These are phyloP conservation scores for Boletus mariae DNA, from an alignment of 1,284 basidiomycete species.

Conservation along the genomic window DNA sequence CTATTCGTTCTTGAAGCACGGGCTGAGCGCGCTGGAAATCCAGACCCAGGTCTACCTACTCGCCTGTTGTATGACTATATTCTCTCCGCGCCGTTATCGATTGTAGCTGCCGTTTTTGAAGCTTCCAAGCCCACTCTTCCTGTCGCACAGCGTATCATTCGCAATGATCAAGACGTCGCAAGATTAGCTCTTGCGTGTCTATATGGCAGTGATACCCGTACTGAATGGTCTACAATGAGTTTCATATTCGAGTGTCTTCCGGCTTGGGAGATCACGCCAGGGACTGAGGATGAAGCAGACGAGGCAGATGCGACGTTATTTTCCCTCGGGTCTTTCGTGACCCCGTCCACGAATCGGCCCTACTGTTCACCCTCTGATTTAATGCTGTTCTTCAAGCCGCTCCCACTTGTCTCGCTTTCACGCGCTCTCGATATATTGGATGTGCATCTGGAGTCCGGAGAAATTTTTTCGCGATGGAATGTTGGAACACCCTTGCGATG, in stretches of 20 bases:
- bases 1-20: constrained; percentile 86
- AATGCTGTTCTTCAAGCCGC: constrained; percentile 75
- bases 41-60: constrained; percentile 60
- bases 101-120: constrained; percentile 77
- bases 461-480: constrained; percentile 84
- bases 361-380: constrained; percentile 67
- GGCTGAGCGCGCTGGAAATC: constrained; percentile 70
- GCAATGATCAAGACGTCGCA: constrained; percentile 79
- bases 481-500: constrained; percentile 77
- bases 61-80: constrained; percentile 76
- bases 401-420: constrained; percentile 71
- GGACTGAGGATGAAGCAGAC: constrained; percentile 62
- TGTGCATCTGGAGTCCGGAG: constrained; percentile 89
- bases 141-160: constrained; percentile 65
- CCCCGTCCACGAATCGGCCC: constrained; percentile 63
- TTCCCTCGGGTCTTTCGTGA: constrained; percentile 76
- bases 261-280: constrained; percentile 70
- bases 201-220: constrained; percentile 75
- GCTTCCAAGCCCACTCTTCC: constrained; percentile 86
- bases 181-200: constrained; percentile 82
- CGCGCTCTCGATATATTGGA: constrained; percentile 85
- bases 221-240: constrained; percentile 82
- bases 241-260: constrained; percentile 91
- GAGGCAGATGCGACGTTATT: constrained; percentile 75
- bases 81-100: constrained; percentile 61